A percentile compares a stretch with the other conserved stretches of the same genome.
Conservation (phyloP, 2,329 filamentous ascomycete species). For the Dothideomycetidae sp. region DNA sequence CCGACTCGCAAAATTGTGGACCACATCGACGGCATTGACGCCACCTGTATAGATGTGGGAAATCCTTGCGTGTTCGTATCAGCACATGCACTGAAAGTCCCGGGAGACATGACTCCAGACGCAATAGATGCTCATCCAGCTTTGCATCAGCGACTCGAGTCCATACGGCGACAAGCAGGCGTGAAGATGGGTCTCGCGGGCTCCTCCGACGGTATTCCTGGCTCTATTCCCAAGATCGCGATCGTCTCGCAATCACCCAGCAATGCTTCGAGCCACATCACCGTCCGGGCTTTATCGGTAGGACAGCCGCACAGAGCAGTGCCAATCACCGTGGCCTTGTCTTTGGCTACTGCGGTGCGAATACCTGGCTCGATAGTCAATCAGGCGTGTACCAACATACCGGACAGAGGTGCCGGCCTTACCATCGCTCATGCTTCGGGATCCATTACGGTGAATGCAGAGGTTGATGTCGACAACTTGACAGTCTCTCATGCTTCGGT, state of each 20-base stretch:
- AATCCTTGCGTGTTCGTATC: constrained; percentile 51
- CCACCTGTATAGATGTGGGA: constrained; percentile 48
- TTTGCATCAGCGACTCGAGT: constrained; percentile 40
- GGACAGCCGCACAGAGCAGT: constrained; percentile 26
- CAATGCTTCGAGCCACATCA: constrained; percentile 29
- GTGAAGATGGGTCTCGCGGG: constrained; percentile 46
- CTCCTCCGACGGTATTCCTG: constrained; percentile 31
- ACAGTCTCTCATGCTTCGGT: constrained; percentile 20
- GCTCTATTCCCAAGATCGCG: constrained; percentile 50
- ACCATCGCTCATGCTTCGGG: constrained; percentile 29
- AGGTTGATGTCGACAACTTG: constrained; percentile 16
- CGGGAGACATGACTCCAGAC: constrained; percentile 39
- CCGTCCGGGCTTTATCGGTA: constrained; percentile 27
- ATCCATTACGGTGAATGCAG: constrained; percentile 24
- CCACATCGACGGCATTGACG: constrained; percentile 30
- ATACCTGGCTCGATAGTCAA: constrained; percentile 25
- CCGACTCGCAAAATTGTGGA: constrained; percentile 46
- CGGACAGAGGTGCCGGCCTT: constrained; percentile 19
- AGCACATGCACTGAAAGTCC: constrained; percentile 38
- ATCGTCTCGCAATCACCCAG: constrained; percentile 31
- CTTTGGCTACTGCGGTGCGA: constrained; percentile 25
- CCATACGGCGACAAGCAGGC: constrained; percentile 43
- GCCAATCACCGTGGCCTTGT: constrained; percentile 26
- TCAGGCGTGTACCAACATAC: constrained; percentile 16
- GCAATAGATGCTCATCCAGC: constrained; percentile 37